Percentiles rank a stretch among this genome's conserved stretches.
phyloP scores from a whole-genome alignment of 169 alveolate species.

The Plasmodium yoelii region DNA sequence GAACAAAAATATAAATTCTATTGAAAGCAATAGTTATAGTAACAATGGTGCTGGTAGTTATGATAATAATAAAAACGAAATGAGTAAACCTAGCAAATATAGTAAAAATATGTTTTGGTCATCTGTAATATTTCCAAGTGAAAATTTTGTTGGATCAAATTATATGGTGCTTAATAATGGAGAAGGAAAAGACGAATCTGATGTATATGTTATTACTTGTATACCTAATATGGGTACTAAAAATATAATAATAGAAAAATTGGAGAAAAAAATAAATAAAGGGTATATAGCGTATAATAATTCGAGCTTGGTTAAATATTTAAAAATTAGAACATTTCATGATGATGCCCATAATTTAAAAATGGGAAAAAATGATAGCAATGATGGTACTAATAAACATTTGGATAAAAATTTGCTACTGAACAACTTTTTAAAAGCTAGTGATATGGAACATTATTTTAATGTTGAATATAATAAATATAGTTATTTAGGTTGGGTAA shows the following conservation, averaged over 20 bases:
- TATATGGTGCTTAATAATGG: constrained; percentile 84
- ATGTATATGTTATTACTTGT: constrained; percentile 84
- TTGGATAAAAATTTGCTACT: constrained; percentile 64
- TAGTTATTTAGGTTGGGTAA: constrained; percentile 89
- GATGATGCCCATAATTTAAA: constrained; percentile 69
- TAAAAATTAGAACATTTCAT: constrained; percentile 85
- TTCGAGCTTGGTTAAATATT: constrained; percentile 81
- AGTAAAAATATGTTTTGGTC: constrained; percentile 84
- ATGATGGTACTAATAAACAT: constrained; percentile 35
- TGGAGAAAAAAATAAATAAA: constrained; percentile 73
- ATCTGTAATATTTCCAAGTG: constrained; percentile 85
- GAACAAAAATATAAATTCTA: neutral
- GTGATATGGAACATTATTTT: constrained; percentile 77
- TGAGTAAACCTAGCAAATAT: constrained; percentile 3
- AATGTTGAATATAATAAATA: constrained; percentile 81
- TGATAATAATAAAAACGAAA: constrained; percentile 2
- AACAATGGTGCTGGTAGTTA: neutral
- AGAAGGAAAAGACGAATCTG: constrained; percentile 65
- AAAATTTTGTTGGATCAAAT: constrained; percentile 87
- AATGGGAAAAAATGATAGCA: neutral
- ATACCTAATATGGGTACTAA: constrained; percentile 88
- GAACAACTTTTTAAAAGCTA: constrained; percentile 37
- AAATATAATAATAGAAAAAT: constrained; percentile 81
- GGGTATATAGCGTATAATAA: constrained; percentile 85
- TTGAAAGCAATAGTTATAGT: neutral